Evolutionary conservation across 1,139 yeast genomes (phyloP).

Genomic region (Candida sp.): DNA sequence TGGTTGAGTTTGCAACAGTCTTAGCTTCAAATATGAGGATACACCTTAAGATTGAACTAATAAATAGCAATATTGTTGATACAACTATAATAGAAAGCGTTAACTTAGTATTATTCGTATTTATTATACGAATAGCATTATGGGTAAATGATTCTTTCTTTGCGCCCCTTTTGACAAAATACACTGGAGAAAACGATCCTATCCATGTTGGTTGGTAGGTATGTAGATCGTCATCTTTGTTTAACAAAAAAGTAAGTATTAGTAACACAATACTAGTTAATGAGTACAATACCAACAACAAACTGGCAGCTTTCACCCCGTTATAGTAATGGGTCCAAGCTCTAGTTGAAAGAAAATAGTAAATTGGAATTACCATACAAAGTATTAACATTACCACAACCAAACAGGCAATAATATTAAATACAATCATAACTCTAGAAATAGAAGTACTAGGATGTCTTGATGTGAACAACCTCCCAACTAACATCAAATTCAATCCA

Average conservation of each 20-base stretch:
- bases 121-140: constrained; percentile 16
- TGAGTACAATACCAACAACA: constrained; percentile 31
- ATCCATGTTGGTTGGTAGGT: constrained; percentile 51
- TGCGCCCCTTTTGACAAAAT: constrained; percentile 37
- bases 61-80: constrained; percentile 32
- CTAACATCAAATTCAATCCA: constrained; percentile 36
- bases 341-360: constrained; percentile 21
- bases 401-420: constrained; percentile 27
- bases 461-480: constrained; percentile 45
- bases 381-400: constrained; percentile 31
- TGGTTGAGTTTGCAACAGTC: constrained; percentile 15
- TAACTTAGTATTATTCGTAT: too few species aligned
- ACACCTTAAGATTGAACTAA: constrained; percentile 28
- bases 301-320: constrained; percentile 27
- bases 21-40: constrained; percentile 30
- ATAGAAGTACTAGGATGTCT: constrained; percentile 35
- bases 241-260: constrained; percentile 35
- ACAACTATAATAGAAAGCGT: constrained; percentile 28
- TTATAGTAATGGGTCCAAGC: constrained; percentile 22
- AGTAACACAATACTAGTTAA: constrained; percentile 34
- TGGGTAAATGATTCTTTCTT: too few species aligned
- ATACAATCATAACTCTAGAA: constrained; percentile 19
- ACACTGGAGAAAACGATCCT: constrained; percentile 40
- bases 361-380: constrained; percentile 34
- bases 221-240: constrained; percentile 39